A percentile compares a stretch with the other conserved stretches of the same genome.
Evolutionary conservation across 2,329 filamentous ascomycete genomes (phyloP).

Genomic region (Alternaria hordeiaustralica): DNA sequence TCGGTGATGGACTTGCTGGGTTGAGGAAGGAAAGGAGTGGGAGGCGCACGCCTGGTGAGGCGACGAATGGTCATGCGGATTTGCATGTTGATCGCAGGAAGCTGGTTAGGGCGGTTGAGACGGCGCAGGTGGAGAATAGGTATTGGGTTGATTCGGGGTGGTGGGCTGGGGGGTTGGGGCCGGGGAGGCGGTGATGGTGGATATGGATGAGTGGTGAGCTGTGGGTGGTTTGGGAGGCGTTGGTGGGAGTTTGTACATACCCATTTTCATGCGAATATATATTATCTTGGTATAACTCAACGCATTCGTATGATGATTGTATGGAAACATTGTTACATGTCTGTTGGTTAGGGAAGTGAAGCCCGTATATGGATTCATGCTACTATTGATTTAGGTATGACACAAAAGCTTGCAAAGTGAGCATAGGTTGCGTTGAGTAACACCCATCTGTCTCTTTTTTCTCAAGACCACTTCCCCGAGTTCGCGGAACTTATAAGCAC

Average conservation of each 20-base stretch:
- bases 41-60: slow-evolving; percentile 25
- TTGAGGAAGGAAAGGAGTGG: slow-evolving; percentile 10
- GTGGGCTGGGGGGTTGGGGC: slow-evolving; percentile 45
- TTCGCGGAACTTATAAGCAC: no score
- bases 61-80: slow-evolving; percentile 48
- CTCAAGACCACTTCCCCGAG: no score
- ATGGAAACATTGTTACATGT: no score
- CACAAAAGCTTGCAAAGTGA: no score
- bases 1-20: slow-evolving; percentile 9
- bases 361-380: no score
- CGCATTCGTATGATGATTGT: no score
- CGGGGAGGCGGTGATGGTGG: background rate
- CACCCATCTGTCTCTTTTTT: no score
- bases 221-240: background rate
- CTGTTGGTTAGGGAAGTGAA: no score
- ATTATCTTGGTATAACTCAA: background rate
- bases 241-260: background rate
- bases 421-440: no score
- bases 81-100: slow-evolving; percentile 47
- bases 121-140: slow-evolving; percentile 37
- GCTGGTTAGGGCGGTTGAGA: slow-evolving; percentile 36
- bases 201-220: background rate
- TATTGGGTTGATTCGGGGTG: slow-evolving; percentile 44
- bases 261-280: background rate
- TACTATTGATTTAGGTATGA: no score